Base-by-base conservation (phyloP, 1,139 yeast genomes). In the Candida tetrigidarum region DNA sequence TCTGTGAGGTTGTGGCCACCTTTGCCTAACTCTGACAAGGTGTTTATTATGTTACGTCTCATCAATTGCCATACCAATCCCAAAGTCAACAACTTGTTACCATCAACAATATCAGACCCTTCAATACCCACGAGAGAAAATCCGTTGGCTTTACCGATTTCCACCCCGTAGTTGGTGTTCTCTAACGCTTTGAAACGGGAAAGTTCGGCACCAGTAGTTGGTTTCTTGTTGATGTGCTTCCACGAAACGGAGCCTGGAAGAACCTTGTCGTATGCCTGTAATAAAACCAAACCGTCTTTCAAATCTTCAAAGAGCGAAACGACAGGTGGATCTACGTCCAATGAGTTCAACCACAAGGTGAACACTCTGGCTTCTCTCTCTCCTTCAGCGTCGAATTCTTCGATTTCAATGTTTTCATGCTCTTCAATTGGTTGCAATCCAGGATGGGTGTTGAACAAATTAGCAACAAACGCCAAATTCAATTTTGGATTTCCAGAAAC, bases 51-150 rank as follows among this genome's bases (percentile, higher is more conserved):
- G 67, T 93, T 93, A 66, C 96, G 84, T 67, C 99, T 85, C 99
- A 93, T 93, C 60, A 93, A 79, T 74, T 93, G 99, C 99, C 99
- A 93, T 32, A 93, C 98, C 50, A 93, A 80, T n/a, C 96, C 99
- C 57, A 95, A 78, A 0, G 96, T 90, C 56, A 95, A 78, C 44
- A 95, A 77, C 62, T 87, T 89, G 62, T 86, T 86, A 54, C 98
- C 98, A 65, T 93, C 99, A 39, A 90, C 88, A 55, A 93, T 93
- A 68, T 93, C 99, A 5, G 97, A 90, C 42, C 99, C 99, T 66
- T 93, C 99, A 54, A 93, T 95, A 55, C 99, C 99, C 41, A 93
- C 99, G 46, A 93, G 78, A 1, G 98, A 91, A 66, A 95, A 93
- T 44, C 85, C 83, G 64, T 89, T 88, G 33, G 92, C 87, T 66